Evolutionary conservation across 306 rosid genomes (phyloP), one percentile per base, ranked within the genome.

Genomic region (Cicer arietinum): DNA sequence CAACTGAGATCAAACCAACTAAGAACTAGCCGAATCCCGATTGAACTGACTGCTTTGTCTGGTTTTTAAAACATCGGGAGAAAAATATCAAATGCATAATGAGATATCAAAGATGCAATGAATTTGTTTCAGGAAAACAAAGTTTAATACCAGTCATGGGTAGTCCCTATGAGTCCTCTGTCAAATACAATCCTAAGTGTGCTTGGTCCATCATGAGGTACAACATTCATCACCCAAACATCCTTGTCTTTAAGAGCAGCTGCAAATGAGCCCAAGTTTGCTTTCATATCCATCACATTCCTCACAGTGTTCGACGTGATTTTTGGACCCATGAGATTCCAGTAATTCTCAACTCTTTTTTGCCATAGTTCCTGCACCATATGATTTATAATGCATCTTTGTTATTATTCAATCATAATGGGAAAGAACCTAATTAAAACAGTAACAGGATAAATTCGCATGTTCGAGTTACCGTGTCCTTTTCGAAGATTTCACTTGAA

Each of bases 161-260:
- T 48, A 22, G 86, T 14, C 85, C 97, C 97, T n/a, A 91, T 86
- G 51, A 94, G 91, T 70, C 98, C 98, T 87, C 98, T 84, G 76
- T 91, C 97, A 37, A 85, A 89, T 56, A 94, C 81, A 71, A 94
- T 57, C 89, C 90, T 90, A 5, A 91, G 93, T n/a, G 93, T 91
- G 86, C 85, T 89, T 8, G 95, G 96, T 83, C 97, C 96, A 65
- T 94, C 92, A 66, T 78, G 91, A 8, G 92, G 82, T 35, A 91
- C 93, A 51, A 89, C 96, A 70, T 94, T 94, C 98, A 94, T 91
- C 86, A 94, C 97, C 98, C 98, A 94, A 77, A 94, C 92, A 67
- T 86, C 87, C 80, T 90, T 94, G 63, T 76, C 82, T 77, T 76
- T 90, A 40, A 94, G 83, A 80, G 92, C 93, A 76, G 98, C 97